phyloP scores from a whole-genome alignment of 495 filamentous ascomycete genomes.

The Aspergillus sclerotioniger region DNA sequence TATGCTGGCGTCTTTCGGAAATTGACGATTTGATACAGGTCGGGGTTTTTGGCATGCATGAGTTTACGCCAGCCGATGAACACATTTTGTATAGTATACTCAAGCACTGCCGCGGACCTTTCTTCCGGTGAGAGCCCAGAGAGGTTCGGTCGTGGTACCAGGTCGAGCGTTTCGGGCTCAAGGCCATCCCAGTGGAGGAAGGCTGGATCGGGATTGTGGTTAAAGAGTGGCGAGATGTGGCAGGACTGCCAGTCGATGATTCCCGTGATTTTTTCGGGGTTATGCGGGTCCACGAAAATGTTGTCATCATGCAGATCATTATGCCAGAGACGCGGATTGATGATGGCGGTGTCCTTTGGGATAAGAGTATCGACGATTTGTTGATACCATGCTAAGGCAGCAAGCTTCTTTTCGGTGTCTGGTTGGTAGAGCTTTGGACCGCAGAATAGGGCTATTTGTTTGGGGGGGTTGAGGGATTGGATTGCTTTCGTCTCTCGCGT shows the following conservation, averaged over 20 bases:
- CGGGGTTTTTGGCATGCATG: constrained; percentile 31
- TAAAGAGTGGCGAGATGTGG: constrained; percentile 36
- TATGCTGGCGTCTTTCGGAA: constrained; percentile 31
- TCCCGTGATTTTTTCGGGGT: constrained; percentile 32
- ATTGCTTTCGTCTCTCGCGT: constrained; percentile 29
- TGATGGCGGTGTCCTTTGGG: constrained; percentile 26
- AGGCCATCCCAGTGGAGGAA: constrained; percentile 34
- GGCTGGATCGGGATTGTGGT: constrained; percentile 30
- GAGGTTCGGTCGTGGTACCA: constrained; percentile 21
- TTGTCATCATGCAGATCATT: constrained; percentile 42
- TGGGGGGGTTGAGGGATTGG: constrained; percentile 22
- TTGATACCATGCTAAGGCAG: constrained; percentile 28
- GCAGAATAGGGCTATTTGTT: constrained; percentile 31
- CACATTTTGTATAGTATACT: constrained; percentile 27
- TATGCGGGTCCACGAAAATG: constrained; percentile 36
- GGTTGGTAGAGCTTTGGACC: constrained; percentile 35
- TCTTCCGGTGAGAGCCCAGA: constrained; percentile 26
- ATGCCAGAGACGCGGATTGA: constrained; percentile 37
- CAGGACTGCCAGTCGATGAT: constrained; percentile 43
- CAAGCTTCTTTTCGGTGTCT: constrained; percentile 28
- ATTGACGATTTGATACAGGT: constrained; percentile 27
- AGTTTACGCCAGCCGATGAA: constrained; percentile 37
- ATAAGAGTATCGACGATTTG: constrained; percentile 28
- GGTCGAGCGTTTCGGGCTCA: constrained; percentile 31
- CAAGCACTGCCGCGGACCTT: constrained; percentile 18